Evolutionary conservation across 2,329 filamentous ascomycete genomes (phyloP).

Genomic region (Lachnellula suecica): DNA sequence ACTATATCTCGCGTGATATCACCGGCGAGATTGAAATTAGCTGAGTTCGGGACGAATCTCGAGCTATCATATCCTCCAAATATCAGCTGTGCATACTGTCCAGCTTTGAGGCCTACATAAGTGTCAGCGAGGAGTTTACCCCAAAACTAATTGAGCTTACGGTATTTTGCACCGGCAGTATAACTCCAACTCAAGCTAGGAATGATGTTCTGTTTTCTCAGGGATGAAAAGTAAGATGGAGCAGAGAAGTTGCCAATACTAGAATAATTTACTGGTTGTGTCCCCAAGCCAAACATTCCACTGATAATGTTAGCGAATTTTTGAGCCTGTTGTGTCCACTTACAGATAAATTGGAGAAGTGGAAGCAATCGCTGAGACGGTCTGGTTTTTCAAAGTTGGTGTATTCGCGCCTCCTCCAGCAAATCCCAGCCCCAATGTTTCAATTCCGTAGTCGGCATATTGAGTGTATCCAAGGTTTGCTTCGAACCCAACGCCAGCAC

Average conservation of each 20-base stretch:
- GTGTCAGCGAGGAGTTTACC: neutral
- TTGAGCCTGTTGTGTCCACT: constrained; percentile 1
- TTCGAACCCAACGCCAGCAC: constrained; percentile 37
- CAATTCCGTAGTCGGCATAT: constrained; percentile 22
- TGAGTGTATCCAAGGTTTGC: constrained; percentile 37
- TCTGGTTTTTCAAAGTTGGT: constrained; percentile 19
- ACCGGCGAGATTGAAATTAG: constrained; percentile 37
- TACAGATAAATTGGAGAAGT: constrained; percentile 39
- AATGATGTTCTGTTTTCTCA: constrained; percentile 36
- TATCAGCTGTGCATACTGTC: constrained; percentile 38
- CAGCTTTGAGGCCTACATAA: constrained; percentile 21
- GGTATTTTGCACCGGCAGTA: constrained; percentile 70
- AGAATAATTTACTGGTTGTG: constrained; percentile 39
- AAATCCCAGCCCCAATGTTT: constrained; percentile 20
- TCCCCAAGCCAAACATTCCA: constrained; percentile 39
- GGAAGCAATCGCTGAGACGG: constrained; percentile 29
- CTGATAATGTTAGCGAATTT: constrained; percentile 21
- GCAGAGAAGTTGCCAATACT: constrained; percentile 36
- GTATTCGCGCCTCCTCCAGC: constrained; percentile 20
- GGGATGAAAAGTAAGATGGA: constrained; percentile 36
- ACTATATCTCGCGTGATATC: constrained; percentile 40
- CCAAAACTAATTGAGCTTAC: constrained; percentile 21
- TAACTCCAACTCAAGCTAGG: constrained; percentile 49
- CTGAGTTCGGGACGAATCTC: constrained; percentile 36
- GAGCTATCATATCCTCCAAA: constrained; percentile 41